Conservation (phyloP, 305 asterid genomes). For the Fraxinus paxiana region DNA sequence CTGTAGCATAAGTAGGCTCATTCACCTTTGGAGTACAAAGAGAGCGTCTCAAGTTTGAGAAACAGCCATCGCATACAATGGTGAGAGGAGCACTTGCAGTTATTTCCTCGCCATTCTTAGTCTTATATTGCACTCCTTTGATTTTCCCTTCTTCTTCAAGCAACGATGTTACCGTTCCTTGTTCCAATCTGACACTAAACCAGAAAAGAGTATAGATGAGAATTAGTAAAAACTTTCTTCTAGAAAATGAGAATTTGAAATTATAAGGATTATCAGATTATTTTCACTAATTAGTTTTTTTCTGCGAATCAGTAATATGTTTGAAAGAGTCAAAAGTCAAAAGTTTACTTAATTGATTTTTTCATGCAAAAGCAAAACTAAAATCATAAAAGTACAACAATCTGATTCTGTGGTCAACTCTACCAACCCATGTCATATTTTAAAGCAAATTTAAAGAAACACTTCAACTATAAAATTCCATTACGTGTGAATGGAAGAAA, state of each 20-base stretch:
- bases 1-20: neutral
- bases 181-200: slow-evolving; percentile 26
- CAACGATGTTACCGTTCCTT: slow-evolving; percentile 27
- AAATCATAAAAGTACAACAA: neutral
- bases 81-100: slow-evolving; percentile 32
- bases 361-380: neutral
- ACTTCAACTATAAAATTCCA: neutral
- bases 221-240: neutral
- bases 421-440: neutral
- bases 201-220: neutral
- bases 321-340: neutral
- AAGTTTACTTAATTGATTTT: neutral
- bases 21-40: slow-evolving; percentile 26
- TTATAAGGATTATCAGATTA: neutral
- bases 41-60: slow-evolving; percentile 24
- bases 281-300: neutral
- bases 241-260: neutral
- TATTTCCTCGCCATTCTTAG: slow-evolving; percentile 19
- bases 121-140: slow-evolving; percentile 26
- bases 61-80: slow-evolving; percentile 32
- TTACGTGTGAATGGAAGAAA: neutral
- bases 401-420: neutral
- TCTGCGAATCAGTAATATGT: neutral
- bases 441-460: neutral
- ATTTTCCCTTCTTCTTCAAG: slow-evolving; percentile 25